Conservation (phyloP, 306 rosid genomes). For the Ormosia emarginata region DNA sequence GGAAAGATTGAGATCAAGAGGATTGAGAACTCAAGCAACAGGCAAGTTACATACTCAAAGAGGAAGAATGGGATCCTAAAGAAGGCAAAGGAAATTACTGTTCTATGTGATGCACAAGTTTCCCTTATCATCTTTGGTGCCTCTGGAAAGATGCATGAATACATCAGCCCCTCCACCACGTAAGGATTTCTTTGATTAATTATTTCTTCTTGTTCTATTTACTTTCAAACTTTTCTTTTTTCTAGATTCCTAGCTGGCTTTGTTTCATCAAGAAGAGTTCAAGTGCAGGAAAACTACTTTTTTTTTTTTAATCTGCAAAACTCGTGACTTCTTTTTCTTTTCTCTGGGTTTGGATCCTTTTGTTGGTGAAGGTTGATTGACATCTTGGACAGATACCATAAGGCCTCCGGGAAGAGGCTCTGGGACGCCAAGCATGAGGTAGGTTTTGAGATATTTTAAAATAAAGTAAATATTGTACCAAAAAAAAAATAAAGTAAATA, state of each 20-base stretch:
- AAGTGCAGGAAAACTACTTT: not conserved
- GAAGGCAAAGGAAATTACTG: slow-evolving; percentile 76
- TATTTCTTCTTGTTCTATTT: not conserved
- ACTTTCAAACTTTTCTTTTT: not conserved
- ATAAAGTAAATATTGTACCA: not conserved
- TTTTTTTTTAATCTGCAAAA: not conserved
- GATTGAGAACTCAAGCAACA: slow-evolving; percentile 74
- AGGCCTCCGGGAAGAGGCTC: slow-evolving; percentile 49
- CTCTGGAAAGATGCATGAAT: slow-evolving; percentile 59
- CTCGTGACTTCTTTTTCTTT: not conserved
- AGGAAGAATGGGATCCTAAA: slow-evolving; percentile 69
- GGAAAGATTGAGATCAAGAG: slow-evolving; percentile 92
- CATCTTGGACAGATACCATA: slow-evolving; percentile 62
- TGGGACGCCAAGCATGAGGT: slow-evolving; percentile 93
- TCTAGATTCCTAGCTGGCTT: not conserved
- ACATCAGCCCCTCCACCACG: slow-evolving; percentile 60
- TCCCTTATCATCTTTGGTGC: slow-evolving; percentile 52
- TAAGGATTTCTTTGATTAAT: slow-evolving; percentile 2
- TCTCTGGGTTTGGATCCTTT: not conserved
- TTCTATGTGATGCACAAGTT: slow-evolving; percentile 76
- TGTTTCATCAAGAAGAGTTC: not conserved
- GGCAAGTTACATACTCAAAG: slow-evolving; percentile 77
- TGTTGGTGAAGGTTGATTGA: slow-evolving; percentile 51
- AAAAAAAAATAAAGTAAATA: too few relatives aligned
- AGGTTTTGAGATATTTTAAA: not conserved